Percentiles rank a stretch among this genome's conserved stretches.
phyloP scores from a whole-genome alignment of 2,329 filamentous ascomycete species.

The Aspergillus neotritici region DNA sequence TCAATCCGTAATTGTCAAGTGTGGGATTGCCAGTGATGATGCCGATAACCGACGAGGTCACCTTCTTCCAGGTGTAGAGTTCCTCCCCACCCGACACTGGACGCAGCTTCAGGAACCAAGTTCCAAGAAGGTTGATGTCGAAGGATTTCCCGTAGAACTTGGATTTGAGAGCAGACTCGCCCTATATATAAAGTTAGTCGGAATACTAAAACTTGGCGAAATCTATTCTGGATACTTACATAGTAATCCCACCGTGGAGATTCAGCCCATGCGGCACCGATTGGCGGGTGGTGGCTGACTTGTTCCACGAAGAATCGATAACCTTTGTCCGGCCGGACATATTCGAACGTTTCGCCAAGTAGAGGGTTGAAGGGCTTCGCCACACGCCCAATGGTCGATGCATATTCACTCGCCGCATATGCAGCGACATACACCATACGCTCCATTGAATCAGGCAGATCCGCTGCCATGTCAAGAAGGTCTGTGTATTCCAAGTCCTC shows the following conservation, averaged over 20 bases:
- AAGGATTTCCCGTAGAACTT: conserved; percentile 98
- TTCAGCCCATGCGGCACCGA: conserved; percentile 90
- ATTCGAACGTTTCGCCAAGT: conserved; percentile 94
- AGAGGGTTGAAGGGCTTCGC: conserved; percentile 98
- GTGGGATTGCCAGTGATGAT: conserved; percentile 96
- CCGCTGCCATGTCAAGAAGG: conserved; percentile 80
- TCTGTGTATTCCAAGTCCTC: conserved; percentile 99
- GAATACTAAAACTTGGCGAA: background rate
- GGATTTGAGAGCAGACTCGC: conserved; percentile 88
- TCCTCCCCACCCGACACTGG: conserved; percentile 72
- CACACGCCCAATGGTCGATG: conserved; percentile 91
- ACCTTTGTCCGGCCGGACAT: conserved; percentile 89
- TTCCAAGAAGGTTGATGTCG: conserved; percentile 91
- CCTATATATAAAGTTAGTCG: conserved; percentile 43
- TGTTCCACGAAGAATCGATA: conserved; percentile 99
- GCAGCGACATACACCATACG: conserved; percentile 90
- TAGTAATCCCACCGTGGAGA: conserved; percentile 93
- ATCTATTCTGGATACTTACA: conserved; percentile 33
- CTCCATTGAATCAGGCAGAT: conserved; percentile 80
- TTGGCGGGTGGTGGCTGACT: conserved; percentile 92
- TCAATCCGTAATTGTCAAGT: conserved; percentile 95
- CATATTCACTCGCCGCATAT: conserved; percentile 94
- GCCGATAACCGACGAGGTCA: conserved; percentile 93
- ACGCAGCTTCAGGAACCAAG: conserved; percentile 87
- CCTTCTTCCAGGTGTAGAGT: conserved; percentile 98